phyloP scores from a whole-genome alignment of 177 flowering plant species.

The Telopea speciosissima region DNA sequence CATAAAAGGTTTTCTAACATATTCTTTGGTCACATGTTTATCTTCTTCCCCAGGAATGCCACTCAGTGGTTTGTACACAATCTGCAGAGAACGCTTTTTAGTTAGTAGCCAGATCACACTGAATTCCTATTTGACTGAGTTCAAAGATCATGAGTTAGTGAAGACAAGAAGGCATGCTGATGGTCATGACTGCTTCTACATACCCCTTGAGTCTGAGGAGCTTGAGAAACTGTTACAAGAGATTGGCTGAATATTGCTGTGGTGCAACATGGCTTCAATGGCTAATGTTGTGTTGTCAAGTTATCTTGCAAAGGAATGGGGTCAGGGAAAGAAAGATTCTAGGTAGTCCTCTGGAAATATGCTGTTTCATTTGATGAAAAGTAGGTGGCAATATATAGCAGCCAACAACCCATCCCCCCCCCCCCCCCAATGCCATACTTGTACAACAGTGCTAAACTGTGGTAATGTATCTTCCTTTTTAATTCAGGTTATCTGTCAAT shows the following conservation, averaged over 20 bases:
- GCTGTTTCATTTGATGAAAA: no score
- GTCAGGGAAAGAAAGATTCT: no score
- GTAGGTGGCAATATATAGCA: no score
- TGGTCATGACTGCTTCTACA: slow-evolving; percentile 71
- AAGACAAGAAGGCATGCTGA: slow-evolving; percentile 69
- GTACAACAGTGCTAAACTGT: no score
- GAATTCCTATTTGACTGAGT: slow-evolving; percentile 91
- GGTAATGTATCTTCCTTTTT: no score
- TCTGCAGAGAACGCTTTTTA: slow-evolving; percentile 59
- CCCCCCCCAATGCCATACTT: no score
- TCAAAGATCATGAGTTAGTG: slow-evolving; percentile 88
- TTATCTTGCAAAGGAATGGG: background rate
- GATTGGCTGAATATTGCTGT: slow-evolving; percentile 18
- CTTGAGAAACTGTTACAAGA: slow-evolving; percentile 58
- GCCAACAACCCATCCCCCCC: no score
- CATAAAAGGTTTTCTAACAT: background rate
- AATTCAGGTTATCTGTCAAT: no score
- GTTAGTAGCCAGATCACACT: slow-evolving; percentile 39
- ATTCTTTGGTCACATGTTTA: background rate
- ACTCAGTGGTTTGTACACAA: slow-evolving; percentile 44
- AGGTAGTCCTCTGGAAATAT: no score
- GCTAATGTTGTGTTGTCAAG: background rate
- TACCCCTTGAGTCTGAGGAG: slow-evolving; percentile 63
- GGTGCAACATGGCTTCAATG: background rate
- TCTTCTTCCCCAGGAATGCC: slow-evolving; percentile 59